Base-by-base conservation (phyloP, 768 basidiomycete genomes). In the Macrocybe gigantea region DNA sequence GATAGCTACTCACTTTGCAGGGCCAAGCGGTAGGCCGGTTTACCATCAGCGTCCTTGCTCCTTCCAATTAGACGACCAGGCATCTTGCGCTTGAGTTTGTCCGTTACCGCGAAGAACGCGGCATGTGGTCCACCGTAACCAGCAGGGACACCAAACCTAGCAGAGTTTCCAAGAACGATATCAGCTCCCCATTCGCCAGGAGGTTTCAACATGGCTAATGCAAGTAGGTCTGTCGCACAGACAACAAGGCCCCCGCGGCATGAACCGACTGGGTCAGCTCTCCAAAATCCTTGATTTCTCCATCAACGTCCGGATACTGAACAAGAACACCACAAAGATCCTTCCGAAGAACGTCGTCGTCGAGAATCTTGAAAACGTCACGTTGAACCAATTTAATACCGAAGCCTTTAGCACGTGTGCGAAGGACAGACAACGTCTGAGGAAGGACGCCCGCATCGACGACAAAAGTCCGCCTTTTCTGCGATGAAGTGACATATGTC, bases 141-240 rank as follows among this genome's bases (percentile, higher is more conserved):
- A 39, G 85, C 79, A 13, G 95, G 94, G 11, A 99, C 95, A 60
- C 96, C 96, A 59, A 99, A 99, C 12, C 96, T 82, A 31, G 88
- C 95, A 11, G 93, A 92, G 64, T 95, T 97, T 35, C 96, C 96
- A 39, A 95, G 72, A 6, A 91, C 94, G 53, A 98, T 81, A 64
- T 99, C 95, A 31, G 93, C 94, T 44, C 95, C 95, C 93, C 95
- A 98, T 73, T 98, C 96, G 48, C 96, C 95, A 10, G 95, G 95
- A 30, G 95, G 91, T 57, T 89, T 92, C 50, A 99, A 74, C 74
- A 93, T 76, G 2, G 93, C 92, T 63, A 98, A 72, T 1, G 95
- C 92, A 36, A 99, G 77, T 45, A 99, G 78, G 67, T 99, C 95
- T 8, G 91, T 92, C 11, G 92, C 92, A 55, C 85, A 89, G 5